Base-by-base conservation (phyloP, 352 stramenopile species). In the Phytophthora ramorum region DNA sequence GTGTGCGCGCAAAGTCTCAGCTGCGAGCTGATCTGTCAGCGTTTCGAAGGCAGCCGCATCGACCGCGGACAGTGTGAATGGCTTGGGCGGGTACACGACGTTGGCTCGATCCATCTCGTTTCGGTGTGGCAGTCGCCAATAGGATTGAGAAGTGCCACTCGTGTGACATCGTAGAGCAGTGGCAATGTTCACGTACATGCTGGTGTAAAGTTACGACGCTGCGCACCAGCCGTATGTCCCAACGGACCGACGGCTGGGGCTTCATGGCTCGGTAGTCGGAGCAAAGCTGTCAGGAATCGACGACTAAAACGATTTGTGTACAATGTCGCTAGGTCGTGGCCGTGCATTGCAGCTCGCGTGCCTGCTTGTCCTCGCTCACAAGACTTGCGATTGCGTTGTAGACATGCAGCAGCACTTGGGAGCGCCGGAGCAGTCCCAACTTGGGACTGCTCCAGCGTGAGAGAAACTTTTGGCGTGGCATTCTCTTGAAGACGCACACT, bases 21-120 rank as follows among this genome's bases (percentile, higher is more conserved):
- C 76, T 35, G 88, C 73, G 59, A 90, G 76, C 22, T 78, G 70
- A 41, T 87, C 76, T 20, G 78, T 73, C 50, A 83, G 41, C 26
- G 20, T 43, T 43, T 73, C 65, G 7, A 69, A 63, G 7, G 20
- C 16, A 35, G 55, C 19, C 44, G 35, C 50, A 9, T 73, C 65
- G 12, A 28, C 45, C 12, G 45, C 30, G 17, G 58, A 64, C 32
- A 69, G 40, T 0, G 12, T 24, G 46, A 73, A 44, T 32, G 65
- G 51, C 37, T 54, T 43, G 7, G 58, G 65, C 8, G 65, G 65
- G 52, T 63, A 71, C 14, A 44, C 30, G 17, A 32, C 22, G 58
- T 49, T 40, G 22, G 2, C 22, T 26, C 16, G 20, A 60, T 16
- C 40, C 62, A 70, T 70, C 32, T 54, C 48, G 62, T 64, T 70